Evolutionary conservation across 306 rosid species (phyloP).

Genomic region (Hippophae tibetana): DNA sequence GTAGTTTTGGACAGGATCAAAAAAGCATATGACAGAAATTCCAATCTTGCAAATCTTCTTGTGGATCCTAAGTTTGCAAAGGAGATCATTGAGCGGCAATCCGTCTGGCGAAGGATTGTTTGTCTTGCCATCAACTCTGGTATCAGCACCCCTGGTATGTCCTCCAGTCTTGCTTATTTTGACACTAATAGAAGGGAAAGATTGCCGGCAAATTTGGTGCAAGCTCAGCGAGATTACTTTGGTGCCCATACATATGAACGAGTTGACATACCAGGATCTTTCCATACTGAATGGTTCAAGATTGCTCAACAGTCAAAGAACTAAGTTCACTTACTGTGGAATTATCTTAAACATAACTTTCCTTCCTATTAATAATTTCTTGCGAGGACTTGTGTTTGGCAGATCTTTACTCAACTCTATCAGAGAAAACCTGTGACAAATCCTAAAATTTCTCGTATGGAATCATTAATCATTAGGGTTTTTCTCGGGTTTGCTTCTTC

Average conservation of each 20-base stretch:
- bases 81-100: conserved; percentile 76
- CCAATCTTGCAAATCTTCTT: conserved; percentile 37
- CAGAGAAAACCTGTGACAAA: conserved; percentile 17
- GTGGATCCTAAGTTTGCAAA: conserved; percentile 82
- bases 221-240: conserved; percentile 90
- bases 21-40: conserved; percentile 74
- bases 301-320: conserved; percentile 52
- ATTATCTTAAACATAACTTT: conserved; percentile 15
- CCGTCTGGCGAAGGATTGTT: conserved; percentile 85
- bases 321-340: conserved; percentile 18
- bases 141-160: conserved; percentile 87
- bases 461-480: background rate
- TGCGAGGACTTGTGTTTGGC: conserved; percentile 24
- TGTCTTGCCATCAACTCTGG: conserved; percentile 82
- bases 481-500: conserved; percentile 13
- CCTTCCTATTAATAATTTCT: conserved; percentile 43
- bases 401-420: conserved; percentile 30
- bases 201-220: conserved; percentile 84
- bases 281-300: conserved; percentile 96
- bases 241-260: conserved; percentile 93
- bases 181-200: conserved; percentile 71
- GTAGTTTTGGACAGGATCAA: conserved; percentile 77
- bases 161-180: conserved; percentile 86
- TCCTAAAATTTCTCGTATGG: background rate
- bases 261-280: conserved; percentile 60